phyloP scores from a whole-genome alignment of 805 yeast species.

The Wickerhamomyces kurtzmanii region DNA sequence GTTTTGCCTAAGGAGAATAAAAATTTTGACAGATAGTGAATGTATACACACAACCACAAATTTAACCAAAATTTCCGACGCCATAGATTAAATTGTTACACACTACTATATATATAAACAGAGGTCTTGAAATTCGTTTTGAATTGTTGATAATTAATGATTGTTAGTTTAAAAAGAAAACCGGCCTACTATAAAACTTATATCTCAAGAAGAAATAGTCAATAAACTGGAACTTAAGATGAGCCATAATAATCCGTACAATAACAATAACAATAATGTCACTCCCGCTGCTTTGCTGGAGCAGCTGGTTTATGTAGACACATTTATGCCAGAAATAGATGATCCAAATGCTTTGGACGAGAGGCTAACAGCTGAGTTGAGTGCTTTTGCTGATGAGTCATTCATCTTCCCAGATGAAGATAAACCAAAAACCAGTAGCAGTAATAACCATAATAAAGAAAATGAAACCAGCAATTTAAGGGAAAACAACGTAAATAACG shows the following conservation, averaged over 20 bases:
- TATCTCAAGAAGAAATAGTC: no score
- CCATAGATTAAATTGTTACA: no score
- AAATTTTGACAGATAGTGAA: no score
- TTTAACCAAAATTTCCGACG: no score
- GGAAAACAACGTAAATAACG: constrained; percentile 6
- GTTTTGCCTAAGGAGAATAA: no score
- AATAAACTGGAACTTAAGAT: no score
- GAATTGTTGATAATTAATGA: no score
- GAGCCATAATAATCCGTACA: constrained; percentile 2
- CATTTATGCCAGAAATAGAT: constrained; percentile 49
- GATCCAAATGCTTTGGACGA: constrained; percentile 36
- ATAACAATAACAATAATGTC: constrained; percentile 9
- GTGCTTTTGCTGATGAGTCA: constrained; percentile 77
- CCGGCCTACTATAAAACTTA: no score
- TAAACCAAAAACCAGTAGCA: constrained; percentile 32
- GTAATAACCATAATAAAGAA: constrained; percentile 6
- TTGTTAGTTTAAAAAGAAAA: no score
- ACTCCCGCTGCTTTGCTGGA: constrained; percentile 45
- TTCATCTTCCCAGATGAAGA: constrained; percentile 80
- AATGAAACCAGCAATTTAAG: constrained; percentile 3
- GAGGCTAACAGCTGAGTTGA: constrained; percentile 52
- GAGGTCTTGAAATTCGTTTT: no score
- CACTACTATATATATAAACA: no score
- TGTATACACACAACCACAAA: no score
- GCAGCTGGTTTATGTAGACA: constrained; percentile 74